Conservation (phyloP, 2,329 filamentous ascomycete species). For the Grosmannia clavigera region DNA sequence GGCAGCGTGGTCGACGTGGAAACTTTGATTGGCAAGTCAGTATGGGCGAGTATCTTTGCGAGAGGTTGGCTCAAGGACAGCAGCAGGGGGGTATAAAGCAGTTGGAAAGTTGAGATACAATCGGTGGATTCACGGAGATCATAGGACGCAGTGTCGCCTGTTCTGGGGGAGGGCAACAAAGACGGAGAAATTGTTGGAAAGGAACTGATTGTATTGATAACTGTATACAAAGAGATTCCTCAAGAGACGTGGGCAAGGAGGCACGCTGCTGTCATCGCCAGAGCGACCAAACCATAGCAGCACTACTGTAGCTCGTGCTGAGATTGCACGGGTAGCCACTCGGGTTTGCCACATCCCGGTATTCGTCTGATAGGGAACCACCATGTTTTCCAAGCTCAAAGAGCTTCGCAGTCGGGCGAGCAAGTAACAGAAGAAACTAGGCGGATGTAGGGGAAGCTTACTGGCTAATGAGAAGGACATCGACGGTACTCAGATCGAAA, state of each 20-base stretch:
- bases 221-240: constrained; percentile 13
- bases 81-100: neutral
- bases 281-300: neutral
- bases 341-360: neutral
- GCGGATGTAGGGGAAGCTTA: constrained; percentile 42
- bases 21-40: constrained; percentile 44
- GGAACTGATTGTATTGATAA: constrained; percentile 17
- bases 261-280: neutral
- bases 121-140: constrained; percentile 4
- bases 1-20: constrained; percentile 96
- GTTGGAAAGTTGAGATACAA: neutral
- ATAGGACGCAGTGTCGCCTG: neutral
- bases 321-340: neutral
- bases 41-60: neutral
- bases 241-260: neutral
- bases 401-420: neutral
- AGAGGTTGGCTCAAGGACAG: neutral
- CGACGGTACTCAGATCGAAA: constrained; percentile 93
- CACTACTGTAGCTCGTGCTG: constrained; percentile 1
- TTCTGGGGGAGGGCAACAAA: neutral
- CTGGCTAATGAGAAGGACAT: constrained; percentile 97
- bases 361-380: neutral
- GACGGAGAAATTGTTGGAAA: neutral
- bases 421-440: neutral
- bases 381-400: neutral